Base-by-base conservation (phyloP, 2,329 filamentous ascomycete genomes). In the Rhinocladiella mackenziei region DNA sequence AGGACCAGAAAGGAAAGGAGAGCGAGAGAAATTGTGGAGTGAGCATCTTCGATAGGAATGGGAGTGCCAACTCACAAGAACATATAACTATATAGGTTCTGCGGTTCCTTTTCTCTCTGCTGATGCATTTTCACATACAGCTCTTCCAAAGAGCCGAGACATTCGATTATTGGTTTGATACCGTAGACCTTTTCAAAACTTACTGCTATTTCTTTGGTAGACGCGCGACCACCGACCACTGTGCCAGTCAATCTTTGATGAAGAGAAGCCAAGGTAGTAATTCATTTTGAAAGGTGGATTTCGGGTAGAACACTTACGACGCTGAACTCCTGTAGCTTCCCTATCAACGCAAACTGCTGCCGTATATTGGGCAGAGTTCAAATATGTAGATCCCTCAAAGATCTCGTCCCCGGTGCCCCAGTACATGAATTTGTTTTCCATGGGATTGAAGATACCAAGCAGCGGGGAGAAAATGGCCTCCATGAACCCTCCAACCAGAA, bases 401-500 rank as follows among this genome's bases (percentile, higher is more conserved):
- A 53, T 29, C 48, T 69, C 67, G 13, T 62, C 54, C 0, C 66
- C 65, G 4, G 55, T 56, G 1, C 66, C 66, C 62, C 62, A 70
- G 42, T 59, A 65, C 13, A 46, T 45, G 13, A 67, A 56, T 1
- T 45, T 60, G 2, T 54, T 42, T 6, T 50, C 55, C 26, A 55
- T 34, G 4, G 50, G 35, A 38, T 66, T 58, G 11, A 48, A 51
- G 10, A 57, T 48, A 7, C 40, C 39, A 30, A 61, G 61, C 9
- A 58, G 58, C 0, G 54, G 47, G 22, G 56, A 58, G 17, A 60
- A 62, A 11, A 64, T 45, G 1, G 57, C 48, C 7, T 69, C 65
- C 53, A 63, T 64, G 40, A 69, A 66, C 5, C 36, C 62, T 5
- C 63, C 69, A 29, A 63, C 61, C n/a, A 71, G 53, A 11, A 72